Evolutionary conservation across 129 eudicot species (phyloP).

Genomic region (Chrysanthemum makinoi): DNA sequence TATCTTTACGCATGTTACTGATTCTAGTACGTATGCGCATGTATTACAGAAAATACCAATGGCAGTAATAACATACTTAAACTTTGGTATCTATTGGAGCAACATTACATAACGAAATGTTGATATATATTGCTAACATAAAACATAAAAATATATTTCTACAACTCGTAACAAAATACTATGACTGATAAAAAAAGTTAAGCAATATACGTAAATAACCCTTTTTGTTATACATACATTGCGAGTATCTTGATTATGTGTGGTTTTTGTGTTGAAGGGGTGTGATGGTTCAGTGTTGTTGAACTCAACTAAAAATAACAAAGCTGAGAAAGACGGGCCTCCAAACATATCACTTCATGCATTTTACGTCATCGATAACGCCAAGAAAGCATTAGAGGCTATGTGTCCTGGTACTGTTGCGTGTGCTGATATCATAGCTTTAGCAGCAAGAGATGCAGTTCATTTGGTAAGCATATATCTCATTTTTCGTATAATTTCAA

Average conservation of each 20-base stretch:
- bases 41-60: too few species aligned
- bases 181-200: too few species aligned
- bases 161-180: too few species aligned
- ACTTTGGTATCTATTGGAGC: too few species aligned
- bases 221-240: neutral
- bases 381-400: slow-evolving; percentile 40
- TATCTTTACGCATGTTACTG: too few species aligned
- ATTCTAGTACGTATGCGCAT: too few species aligned
- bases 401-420: slow-evolving; percentile 41
- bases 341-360: slow-evolving; percentile 49
- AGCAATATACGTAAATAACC: too few species aligned
- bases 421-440: slow-evolving; percentile 46
- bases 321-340: slow-evolving; percentile 54
- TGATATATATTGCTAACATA: too few species aligned
- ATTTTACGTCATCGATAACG: slow-evolving; percentile 37
- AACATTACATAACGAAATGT: too few species aligned
- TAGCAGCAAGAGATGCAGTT: slow-evolving; percentile 54
- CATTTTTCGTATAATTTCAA: neutral
- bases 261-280: slow-evolving; percentile 33
- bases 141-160: too few species aligned
- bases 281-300: slow-evolving; percentile 51
- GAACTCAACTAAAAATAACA: slow-evolving; percentile 29
- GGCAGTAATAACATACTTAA: too few species aligned
- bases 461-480: slow-evolving; percentile 31
- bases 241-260: neutral